Evolutionary conservation across 345 rosid species (phyloP), one percentile per base, ranked within the genome.

Genomic region (Punica granatum): DNA sequence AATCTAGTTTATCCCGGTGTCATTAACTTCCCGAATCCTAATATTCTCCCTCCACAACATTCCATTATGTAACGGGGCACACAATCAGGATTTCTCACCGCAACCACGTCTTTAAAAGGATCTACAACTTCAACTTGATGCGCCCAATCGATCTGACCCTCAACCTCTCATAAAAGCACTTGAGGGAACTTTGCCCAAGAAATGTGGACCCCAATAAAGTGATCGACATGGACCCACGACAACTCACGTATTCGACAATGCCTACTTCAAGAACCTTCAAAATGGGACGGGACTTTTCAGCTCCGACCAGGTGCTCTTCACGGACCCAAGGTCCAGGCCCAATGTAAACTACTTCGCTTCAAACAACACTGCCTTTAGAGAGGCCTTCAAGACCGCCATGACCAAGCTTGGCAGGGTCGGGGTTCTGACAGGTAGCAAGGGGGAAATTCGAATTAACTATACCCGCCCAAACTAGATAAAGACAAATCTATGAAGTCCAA

Each of bases 141-240:
- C 79, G 61, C 63, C 63, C 48, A 18, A 78, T 86, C 4, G 96
- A 92, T 67, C 96, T 92, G 12, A 84, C 84, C n/a, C 58, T 92
- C 12, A 88, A 85, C 77, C 0, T 53, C 14, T 18, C 21, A 1
- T 92, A 92, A 0, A 10, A 73, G 26, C 80, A 85, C 70, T 85
- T 92, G 5, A 73, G 89, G 35, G 74, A 77, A 32, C 81, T 86
- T 93, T 92, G 98, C 43, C 96, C 96, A 23, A 0, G 60, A 4
- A 70, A 69, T 0, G 95, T 92, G 3, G 92, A 92, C 67, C 84
- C 92, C 6, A 73, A 79, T 32, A 83, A 86, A 15, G 98, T 92
- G 59, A 87, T 92, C 64, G 77, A 84, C 86, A 84, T 92, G 93
- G 98, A 92, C 97, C 98, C 0, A 69, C 81, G 8, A 76, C 92